Evolutionary conservation across 306 rosid species (phyloP), one percentile per base, ranked within the genome.

Genomic region (Lathyrus oleraceus): DNA sequence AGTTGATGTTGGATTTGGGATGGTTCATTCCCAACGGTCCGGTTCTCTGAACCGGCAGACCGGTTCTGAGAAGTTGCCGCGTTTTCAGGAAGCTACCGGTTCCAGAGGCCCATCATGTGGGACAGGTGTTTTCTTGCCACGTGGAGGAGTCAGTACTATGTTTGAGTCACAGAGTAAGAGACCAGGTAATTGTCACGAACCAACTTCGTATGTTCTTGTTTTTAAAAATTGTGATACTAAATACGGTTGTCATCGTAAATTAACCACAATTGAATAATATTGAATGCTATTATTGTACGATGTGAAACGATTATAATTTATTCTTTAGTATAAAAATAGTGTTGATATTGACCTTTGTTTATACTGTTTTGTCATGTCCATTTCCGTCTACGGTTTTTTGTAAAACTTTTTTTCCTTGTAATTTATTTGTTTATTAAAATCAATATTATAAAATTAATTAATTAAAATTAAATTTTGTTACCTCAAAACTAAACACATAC

Each of bases 51-150:
- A 59, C 20, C 85, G 74, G 38, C 81, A 38, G 70, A 82, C 13
- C 54, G 86, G 23, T 52, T 52, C 7, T 13, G 84, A 80, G 12
- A 81, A 36, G 82, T 6, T 32, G 6, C 51, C 42, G 36, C 64
- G 74, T 69, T 87, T 74, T n/a, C 67, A 48, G 2, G 82, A 69
- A 1, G 56, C 67, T 23, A 76, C 82, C 39, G 78, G 77, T 40
- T 68, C 86, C 0, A 76, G 68, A 68, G 64, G 23, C 8, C 75
- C 83, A 5, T 82, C 85, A 0, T 47, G 77, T 43, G 98, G 98
- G 13, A 93, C 98, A 0, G 98, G 98, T 15, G 96, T 93, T 1
- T 93, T 90, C 87, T 74, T 93, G 78, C 86, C 86, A 36, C 78
- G 86, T 72, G 69, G 72, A 15, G 51, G 42, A 38, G 89, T 85